Evolutionary conservation across 2,329 filamentous ascomycete species (phyloP).

Genomic region (Colletotrichum brevisporum): DNA sequence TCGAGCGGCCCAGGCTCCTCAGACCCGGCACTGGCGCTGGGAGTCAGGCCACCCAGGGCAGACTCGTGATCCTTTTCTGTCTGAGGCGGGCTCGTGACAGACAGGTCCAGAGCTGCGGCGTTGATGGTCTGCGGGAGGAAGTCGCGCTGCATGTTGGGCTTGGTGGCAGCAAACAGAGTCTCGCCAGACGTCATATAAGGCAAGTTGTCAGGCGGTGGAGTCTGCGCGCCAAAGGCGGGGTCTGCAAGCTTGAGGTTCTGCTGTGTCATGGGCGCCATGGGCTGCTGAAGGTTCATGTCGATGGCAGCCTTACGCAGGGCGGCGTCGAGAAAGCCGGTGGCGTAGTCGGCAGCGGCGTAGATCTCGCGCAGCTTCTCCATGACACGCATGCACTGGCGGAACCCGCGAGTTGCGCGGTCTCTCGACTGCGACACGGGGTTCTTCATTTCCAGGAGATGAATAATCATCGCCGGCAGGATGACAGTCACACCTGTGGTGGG

Average conservation of each 20-base stretch:
- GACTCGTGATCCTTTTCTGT: constrained; percentile 58
- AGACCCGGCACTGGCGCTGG: constrained; percentile 60
- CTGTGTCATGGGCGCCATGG: constrained; percentile 53
- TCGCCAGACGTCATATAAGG: constrained; percentile 60
- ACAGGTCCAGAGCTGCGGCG: constrained; percentile 52
- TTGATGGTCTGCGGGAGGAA: constrained; percentile 55
- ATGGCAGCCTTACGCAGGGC: constrained; percentile 90
- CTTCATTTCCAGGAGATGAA: constrained; percentile 93
- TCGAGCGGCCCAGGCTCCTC: constrained; percentile 59
- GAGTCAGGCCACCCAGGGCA: constrained; percentile 55
- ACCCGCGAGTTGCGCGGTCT: constrained; percentile 81
- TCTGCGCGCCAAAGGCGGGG: constrained; percentile 58
- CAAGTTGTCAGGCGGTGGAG: constrained; percentile 67
- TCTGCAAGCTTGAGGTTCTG: constrained; percentile 46
- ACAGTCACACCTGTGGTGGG: constrained; percentile 94
- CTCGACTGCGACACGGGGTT: constrained; percentile 80
- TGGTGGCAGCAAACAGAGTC: constrained; percentile 48
- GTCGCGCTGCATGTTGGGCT: constrained; percentile 37
- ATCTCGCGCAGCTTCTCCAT: constrained; percentile 90
- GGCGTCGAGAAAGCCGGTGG: constrained; percentile 94
- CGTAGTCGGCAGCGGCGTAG: constrained; percentile 95
- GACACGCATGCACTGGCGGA: constrained; percentile 93
- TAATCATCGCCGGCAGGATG: constrained; percentile 92
- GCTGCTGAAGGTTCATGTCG: constrained; percentile 64
- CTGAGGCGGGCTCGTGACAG: constrained; percentile 59